Evolutionary conservation across 495 filamentous ascomycete species (phyloP).

Genomic region (Daldinia decipiens): DNA sequence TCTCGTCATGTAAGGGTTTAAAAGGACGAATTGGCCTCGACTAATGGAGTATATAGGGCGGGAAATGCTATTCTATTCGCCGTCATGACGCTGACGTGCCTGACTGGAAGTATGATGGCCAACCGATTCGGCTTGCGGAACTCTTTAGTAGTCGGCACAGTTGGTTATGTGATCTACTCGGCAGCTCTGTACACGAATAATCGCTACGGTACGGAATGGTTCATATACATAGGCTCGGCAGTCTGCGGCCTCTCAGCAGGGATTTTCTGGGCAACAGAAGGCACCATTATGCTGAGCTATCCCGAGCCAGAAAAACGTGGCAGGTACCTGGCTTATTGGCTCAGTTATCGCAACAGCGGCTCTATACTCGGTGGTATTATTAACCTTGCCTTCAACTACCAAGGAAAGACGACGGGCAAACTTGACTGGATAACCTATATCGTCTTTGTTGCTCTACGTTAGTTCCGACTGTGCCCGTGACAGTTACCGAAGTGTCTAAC

Average conservation of each 20-base stretch:
- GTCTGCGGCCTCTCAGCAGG: slow-evolving; percentile 15
- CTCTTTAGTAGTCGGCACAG: slow-evolving; percentile 15
- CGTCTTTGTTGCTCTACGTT: slow-evolving; percentile 22
- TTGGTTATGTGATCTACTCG: slow-evolving; percentile 18
- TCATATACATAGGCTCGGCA: slow-evolving; percentile 20
- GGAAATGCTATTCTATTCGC: slow-evolving; percentile 22
- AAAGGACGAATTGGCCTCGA: background rate
- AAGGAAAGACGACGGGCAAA: slow-evolving; percentile 14
- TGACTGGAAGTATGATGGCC: slow-evolving; percentile 17
- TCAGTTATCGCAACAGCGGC: slow-evolving; percentile 24
- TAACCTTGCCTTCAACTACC: slow-evolving; percentile 24
- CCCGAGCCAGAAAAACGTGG: slow-evolving; percentile 25
- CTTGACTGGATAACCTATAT: slow-evolving; percentile 24
- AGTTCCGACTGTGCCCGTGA: background rate
- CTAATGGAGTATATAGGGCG: slow-evolving; percentile 9
- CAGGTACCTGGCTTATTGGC: slow-evolving; percentile 22
- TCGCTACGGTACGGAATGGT: slow-evolving; percentile 17
- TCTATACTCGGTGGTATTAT: slow-evolving; percentile 22
- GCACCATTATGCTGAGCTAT: slow-evolving; percentile 22
- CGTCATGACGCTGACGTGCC: slow-evolving; percentile 19
- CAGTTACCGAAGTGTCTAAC: background rate
- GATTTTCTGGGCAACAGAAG: slow-evolving; percentile 23
- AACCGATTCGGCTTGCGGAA: slow-evolving; percentile 16
- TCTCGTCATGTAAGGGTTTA: slow-evolving; percentile 16
- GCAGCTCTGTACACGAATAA: slow-evolving; percentile 12